phyloP scores from a whole-genome alignment of 306 rosid species.

The Glycine soja region DNA sequence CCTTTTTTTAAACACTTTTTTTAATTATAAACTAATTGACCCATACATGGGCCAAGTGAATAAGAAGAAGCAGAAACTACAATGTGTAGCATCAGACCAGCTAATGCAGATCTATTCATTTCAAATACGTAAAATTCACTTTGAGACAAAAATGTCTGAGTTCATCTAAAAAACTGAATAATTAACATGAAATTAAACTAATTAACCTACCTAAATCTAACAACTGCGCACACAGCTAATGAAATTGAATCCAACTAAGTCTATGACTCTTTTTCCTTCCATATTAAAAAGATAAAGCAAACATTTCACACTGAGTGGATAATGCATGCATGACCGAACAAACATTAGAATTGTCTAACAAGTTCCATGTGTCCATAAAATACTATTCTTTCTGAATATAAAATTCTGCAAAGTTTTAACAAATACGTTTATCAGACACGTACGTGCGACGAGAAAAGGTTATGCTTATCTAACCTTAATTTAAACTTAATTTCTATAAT shows the following conservation, averaged over 20 bases:
- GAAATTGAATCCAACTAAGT: background rate
- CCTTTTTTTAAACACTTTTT: no score
- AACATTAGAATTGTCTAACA: background rate
- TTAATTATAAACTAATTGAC: no score
- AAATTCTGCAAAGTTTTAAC: background rate
- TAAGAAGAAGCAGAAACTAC: no score
- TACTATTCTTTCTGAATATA: background rate
- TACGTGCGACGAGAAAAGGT: background rate
- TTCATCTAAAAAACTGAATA: no score
- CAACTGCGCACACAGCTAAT: no score
- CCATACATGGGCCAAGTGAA: no score
- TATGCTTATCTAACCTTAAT: background rate
- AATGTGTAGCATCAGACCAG: no score
- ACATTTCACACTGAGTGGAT: background rate
- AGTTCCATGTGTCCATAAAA: background rate
- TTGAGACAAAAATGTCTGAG: no score
- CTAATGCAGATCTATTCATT: no score
- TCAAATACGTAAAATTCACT: no score
- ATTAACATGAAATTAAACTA: no score
- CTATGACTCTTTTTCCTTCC: background rate
- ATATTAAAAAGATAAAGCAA: background rate
- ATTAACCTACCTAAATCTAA: no score
- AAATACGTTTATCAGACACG: background rate
- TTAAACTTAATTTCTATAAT: background rate
- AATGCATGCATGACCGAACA: background rate